phyloP scores from a whole-genome alignment of 768 basidiomycete genomes.

The Xerocomellus amylosporus region DNA sequence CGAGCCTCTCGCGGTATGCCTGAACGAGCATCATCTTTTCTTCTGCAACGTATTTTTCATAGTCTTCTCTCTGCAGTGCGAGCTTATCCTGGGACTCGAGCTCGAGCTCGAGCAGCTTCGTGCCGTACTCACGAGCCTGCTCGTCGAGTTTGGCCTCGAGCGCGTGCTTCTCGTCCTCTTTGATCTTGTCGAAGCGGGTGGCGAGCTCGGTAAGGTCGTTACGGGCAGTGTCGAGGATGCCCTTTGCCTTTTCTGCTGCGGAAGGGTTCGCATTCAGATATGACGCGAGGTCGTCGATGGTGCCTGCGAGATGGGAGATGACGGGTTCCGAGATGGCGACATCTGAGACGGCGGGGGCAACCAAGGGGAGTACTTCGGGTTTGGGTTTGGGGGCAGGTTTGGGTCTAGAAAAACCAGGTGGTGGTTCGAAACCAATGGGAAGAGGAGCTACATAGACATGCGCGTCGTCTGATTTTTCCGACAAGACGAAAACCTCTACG shows the following conservation, averaged over 20 bases:
- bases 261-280: constrained; percentile 75
- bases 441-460: constrained; percentile 62
- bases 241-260: constrained; percentile 63
- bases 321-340: constrained; percentile 82
- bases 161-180: constrained; percentile 70
- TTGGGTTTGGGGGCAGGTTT: constrained; percentile 43
- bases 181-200: constrained; percentile 71
- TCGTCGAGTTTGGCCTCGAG: constrained; percentile 72
- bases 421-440: constrained; percentile 93
- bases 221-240: constrained; percentile 78
- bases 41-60: constrained; percentile 75
- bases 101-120: constrained; percentile 77
- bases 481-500: constrained; percentile 26
- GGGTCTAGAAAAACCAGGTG: constrained; percentile 79
- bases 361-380: constrained; percentile 57
- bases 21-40: constrained; percentile 71
- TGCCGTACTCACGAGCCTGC: constrained; percentile 79
- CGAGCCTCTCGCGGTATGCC: constrained; percentile 82
- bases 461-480: constrained; percentile 24
- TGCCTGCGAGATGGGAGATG: constrained; percentile 85
- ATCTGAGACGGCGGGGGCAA: constrained; percentile 77
- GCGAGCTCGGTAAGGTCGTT: constrained; percentile 76
- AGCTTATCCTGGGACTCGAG: constrained; percentile 85
- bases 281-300: constrained; percentile 88
- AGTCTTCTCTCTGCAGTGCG: constrained; percentile 81